These are phyloP conservation scores for Magnolia sinica DNA, from an alignment of 164 flowering plant species.

Conservation along the genomic window DNA sequence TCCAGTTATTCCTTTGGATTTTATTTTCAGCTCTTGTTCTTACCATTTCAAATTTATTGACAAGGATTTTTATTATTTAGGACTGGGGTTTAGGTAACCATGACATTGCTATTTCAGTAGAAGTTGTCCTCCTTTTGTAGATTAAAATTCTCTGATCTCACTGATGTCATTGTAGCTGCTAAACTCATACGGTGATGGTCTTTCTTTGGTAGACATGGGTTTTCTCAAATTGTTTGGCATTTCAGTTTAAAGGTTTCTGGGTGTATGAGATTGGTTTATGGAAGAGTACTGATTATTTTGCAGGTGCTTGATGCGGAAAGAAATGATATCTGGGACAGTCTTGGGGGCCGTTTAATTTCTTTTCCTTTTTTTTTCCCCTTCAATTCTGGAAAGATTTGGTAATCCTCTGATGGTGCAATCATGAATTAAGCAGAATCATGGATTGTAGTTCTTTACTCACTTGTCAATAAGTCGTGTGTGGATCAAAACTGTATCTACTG, in stretches of 20 bases:
- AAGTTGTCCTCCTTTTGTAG: background rate
- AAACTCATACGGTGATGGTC: background rate
- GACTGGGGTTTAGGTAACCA: background rate
- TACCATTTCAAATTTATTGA: background rate
- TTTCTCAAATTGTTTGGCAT: background rate
- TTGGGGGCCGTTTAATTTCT: no score
- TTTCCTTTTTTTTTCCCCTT: no score
- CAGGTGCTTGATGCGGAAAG: background rate
- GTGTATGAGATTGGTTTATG: background rate
- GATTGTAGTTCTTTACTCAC: background rate
- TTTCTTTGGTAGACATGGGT: background rate
- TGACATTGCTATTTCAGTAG: no score
- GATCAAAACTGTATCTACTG: background rate
- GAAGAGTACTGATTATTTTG: background rate
- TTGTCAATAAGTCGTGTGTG: background rate
- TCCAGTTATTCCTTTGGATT: background rate
- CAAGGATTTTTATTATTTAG: background rate
- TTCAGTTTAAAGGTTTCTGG: background rate
- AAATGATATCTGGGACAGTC: background rate
- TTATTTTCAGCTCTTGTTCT: background rate
- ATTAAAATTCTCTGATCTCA: background rate
- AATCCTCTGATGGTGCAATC: background rate
- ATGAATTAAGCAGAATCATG: background rate
- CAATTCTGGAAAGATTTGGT: background rate
- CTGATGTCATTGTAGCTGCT: background rate